Evolutionary conservation across 108 stramenopile genomes (phyloP).

Genomic region (Cyclotella kingstonii): DNA sequence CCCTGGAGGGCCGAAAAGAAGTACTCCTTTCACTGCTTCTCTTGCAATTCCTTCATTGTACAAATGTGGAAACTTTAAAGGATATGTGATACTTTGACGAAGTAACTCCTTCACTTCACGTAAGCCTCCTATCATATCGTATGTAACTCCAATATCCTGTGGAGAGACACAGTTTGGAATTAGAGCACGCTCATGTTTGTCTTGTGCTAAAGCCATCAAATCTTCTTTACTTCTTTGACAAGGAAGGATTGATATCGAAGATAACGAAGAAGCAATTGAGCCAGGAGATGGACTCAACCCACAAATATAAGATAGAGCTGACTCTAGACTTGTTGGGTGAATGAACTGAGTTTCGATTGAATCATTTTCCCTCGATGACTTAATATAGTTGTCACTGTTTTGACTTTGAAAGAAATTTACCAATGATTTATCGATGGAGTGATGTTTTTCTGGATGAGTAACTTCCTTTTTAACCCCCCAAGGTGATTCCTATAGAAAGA

Average conservation of each 20-base stretch:
- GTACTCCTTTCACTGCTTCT: constrained; percentile 94
- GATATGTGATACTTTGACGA: constrained; percentile 94
- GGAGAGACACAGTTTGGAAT: constrained; percentile 82
- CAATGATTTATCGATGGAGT: constrained; percentile 57
- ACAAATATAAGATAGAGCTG: constrained; percentile 68
- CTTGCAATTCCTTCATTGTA: constrained; percentile 94
- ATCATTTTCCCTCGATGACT: constrained; percentile 22
- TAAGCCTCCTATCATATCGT: constrained; percentile 95
- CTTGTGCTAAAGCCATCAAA: constrained; percentile 75
- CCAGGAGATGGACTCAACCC: constrained; percentile 76
- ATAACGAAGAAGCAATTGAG: constrained; percentile 57
- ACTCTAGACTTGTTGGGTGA: constrained; percentile 80
- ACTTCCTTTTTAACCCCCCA: constrained; percentile 40
- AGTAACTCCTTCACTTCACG: constrained; percentile 90
- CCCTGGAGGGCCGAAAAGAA: constrained; percentile 95
- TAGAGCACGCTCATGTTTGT: constrained; percentile 90
- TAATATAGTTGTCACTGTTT: constrained; percentile 1
- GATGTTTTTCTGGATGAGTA: constrained; percentile 2
- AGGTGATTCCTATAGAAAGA: constrained; percentile 45
- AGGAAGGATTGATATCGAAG: constrained; percentile 37
- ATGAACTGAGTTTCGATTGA: constrained; percentile 46
- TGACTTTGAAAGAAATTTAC: constrained; percentile 31
- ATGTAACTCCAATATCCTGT: constrained; percentile 93
- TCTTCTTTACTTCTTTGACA: constrained; percentile 78
- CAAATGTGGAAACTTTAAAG: constrained; percentile 92